Percentiles rank a stretch among this genome's conserved stretches.
These are phyloP conservation scores for Pneumocystis canis DNA, from an alignment of 1,139 yeast species.

Conservation along the genomic window DNA sequence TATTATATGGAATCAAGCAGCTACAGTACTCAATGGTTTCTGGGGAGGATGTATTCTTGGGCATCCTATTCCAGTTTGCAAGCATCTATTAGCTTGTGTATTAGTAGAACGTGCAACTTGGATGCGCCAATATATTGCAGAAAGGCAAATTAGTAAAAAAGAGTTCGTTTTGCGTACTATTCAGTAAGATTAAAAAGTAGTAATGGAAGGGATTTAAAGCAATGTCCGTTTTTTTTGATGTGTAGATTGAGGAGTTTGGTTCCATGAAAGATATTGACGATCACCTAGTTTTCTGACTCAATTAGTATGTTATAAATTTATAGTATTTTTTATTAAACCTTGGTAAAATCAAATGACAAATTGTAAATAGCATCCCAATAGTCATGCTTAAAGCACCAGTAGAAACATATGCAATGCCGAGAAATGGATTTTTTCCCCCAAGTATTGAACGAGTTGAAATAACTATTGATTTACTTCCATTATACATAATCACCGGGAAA, in stretches of 20 bases:
- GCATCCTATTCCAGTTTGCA: slow-evolving; percentile 3
- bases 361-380: slow-evolving; percentile 43
- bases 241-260: slow-evolving; percentile 25
- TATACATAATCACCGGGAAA: slow-evolving; percentile 71
- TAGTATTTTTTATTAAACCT: slow-evolving; percentile 13
- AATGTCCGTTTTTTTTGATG: not conserved
- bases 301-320: not conserved
- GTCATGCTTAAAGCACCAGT: slow-evolving; percentile 79
- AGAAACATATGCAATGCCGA: slow-evolving; percentile 80
- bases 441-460: slow-evolving; percentile 71
- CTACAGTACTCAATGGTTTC: not conserved
- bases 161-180: not conserved
- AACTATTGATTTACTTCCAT: slow-evolving; percentile 70
- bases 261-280: slow-evolving; percentile 59
- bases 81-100: slow-evolving; percentile 9
- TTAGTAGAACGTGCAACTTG: not conserved
- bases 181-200: not conserved
- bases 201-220: not conserved
- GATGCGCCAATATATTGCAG: not conserved
- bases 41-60: slow-evolving; percentile 6
- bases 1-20: not conserved
- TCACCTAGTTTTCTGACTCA: slow-evolving; percentile 49
- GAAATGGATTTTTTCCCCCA: slow-evolving; percentile 79
- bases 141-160: not conserved
- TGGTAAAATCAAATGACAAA: slow-evolving; percentile 51